Conservation (phyloP, 1,284 basidiomycete species). For the Ustilago curta region DNA sequence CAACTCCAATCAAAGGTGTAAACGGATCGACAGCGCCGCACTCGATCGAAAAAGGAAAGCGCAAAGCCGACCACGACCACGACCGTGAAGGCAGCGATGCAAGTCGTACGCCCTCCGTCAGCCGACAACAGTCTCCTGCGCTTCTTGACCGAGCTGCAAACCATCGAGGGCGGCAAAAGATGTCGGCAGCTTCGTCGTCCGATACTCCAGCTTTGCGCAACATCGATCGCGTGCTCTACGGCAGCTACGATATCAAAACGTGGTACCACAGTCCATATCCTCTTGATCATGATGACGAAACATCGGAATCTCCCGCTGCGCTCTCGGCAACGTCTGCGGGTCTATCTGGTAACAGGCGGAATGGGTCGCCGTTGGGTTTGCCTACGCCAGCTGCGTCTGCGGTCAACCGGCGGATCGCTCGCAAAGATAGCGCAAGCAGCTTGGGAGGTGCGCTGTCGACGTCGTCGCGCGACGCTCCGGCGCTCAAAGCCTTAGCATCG, state of each 20-base stretch:
- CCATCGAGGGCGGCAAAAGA: conserved; percentile 17
- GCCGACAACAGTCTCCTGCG: conserved; percentile 37
- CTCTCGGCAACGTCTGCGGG: conserved; percentile 4
- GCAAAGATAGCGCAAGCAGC: conserved; percentile 22
- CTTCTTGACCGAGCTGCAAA: conserved; percentile 14
- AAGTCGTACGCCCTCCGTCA: conserved; percentile 29
- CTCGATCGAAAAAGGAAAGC: conserved; percentile 32
- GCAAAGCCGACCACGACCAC: conserved; percentile 32
- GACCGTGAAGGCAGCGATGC: conserved; percentile 35
- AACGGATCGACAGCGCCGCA: conserved; percentile 12
- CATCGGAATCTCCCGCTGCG: conserved; percentile 1
- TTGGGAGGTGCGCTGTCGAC: conserved; percentile 28
- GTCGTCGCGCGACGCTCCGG: conserved; percentile 28
- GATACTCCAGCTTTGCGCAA: conserved; percentile 37
- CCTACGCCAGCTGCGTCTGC: conserved; percentile 7
- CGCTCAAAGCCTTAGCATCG: conserved; percentile 24
- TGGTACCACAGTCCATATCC: conserved; percentile 69
- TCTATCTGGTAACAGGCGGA: conserved; percentile 12
- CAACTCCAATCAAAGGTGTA: conserved; percentile 7
- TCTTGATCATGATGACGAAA: conserved; percentile 55
- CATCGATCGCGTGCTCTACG: conserved; percentile 64
- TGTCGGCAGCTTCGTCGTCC: conserved; percentile 6
- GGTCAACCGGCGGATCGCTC: conserved; percentile 8
- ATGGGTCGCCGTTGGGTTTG: conserved; percentile 25
- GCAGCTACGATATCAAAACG: conserved; percentile 66